Percentiles rank a stretch among this genome's conserved stretches.
These are phyloP conservation scores for Mediolabrus comicus DNA, from an alignment of 108 stramenopile genomes.

Conservation along the genomic window DNA sequence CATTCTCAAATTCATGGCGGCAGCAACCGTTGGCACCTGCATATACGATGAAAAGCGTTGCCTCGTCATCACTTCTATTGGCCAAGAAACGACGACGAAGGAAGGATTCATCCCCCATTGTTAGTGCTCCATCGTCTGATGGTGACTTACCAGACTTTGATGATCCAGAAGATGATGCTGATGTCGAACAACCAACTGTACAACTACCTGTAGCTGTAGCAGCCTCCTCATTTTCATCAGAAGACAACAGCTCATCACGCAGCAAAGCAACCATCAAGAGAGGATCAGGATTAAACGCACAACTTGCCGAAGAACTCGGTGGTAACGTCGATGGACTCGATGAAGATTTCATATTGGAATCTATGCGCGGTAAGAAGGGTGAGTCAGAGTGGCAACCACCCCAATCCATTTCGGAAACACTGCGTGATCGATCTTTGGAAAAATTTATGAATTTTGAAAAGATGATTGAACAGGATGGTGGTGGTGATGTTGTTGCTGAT, in stretches of 20 bases:
- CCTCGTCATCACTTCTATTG: conserved; percentile 8
- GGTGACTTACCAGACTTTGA: conserved; percentile 82
- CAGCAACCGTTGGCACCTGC: neutral
- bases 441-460: conserved; percentile 42
- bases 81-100: conserved; percentile 36
- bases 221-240: neutral
- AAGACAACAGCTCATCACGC: neutral
- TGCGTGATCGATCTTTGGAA: conserved; percentile 35
- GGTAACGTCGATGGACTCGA: conserved; percentile 43
- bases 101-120: conserved; percentile 22
- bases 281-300: conserved; percentile 24
- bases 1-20: neutral
- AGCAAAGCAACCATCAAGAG: conserved; percentile 12
- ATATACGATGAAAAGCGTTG: neutral
- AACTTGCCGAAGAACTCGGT: conserved; percentile 40
- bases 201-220: conserved; percentile 19
- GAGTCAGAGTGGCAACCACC: conserved; percentile 33
- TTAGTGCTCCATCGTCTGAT: neutral
- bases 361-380: conserved; percentile 35
- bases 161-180: conserved; percentile 41
- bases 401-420: conserved; percentile 31
- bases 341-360: conserved; percentile 28
- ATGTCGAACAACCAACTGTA: conserved; percentile 20
- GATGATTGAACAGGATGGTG: conserved; percentile 59
- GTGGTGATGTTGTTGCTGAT: conserved; percentile 15